Evolutionary conservation across 805 yeast species (phyloP), one percentile per base, ranked within the genome.

Genomic region (Komagataella populi): DNA sequence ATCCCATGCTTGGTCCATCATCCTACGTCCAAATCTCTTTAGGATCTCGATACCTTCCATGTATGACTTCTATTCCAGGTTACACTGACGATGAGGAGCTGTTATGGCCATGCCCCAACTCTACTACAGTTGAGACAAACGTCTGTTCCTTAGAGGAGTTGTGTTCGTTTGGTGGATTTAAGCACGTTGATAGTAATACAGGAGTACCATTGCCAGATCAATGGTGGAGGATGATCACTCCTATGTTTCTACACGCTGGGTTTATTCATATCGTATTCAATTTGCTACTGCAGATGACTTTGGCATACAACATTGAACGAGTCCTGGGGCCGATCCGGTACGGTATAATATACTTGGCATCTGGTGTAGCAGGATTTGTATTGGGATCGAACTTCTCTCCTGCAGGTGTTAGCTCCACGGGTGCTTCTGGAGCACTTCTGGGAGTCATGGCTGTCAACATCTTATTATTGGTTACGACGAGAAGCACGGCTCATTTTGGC

Each of bases 1-100:
- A 84, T 60, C 90, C 89, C 5, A 83, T 84, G 89, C 61, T 84
- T 23, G 90, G 90, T 1, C 90, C 90, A 10, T 81, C 87, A 2
- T 66, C 82, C 0, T 81, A 81, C 57, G 68, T 83, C 1, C 72
- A 79, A 59, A 81, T 84, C 52, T 76, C 80, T 56, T 74, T 81
- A 75, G 90, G 90, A 1, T 82, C 87, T 2, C 63, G 89, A 30
- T 84, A 81, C 61, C 72, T 76, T 1, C 87, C 89, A 0, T 84
- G 90, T 60, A 81, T 84, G 87, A 76, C 76, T 47, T 58, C 62
- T 45, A 69, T 82, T 23, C 59, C 62, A 23, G 73, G 71, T 3
- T 61, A 81, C 49, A 81, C 87, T 6, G 69, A 76, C 56, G 71
- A 70, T 53, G 55, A 72, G 2, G 52, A 67, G 2, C 59, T 77